phyloP scores from a whole-genome alignment of 768 basidiomycete species.

The Sutorius australiensis region DNA sequence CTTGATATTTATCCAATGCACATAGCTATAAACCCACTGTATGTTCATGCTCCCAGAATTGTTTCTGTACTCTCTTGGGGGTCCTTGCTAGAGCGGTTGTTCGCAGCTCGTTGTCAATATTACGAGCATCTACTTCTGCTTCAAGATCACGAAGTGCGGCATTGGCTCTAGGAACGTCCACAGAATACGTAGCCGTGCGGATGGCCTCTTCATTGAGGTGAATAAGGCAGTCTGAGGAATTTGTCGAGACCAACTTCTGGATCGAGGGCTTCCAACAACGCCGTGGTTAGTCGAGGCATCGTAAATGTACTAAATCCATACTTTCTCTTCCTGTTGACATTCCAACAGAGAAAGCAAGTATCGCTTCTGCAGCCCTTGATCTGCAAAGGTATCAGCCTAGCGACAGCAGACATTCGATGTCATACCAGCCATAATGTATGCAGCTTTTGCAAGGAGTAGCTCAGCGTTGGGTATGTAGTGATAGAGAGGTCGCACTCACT shows the following conservation, averaged over 20 bases:
- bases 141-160: conserved; percentile 47
- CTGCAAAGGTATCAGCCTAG: conserved; percentile 33
- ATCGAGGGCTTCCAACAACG: conserved; percentile 10
- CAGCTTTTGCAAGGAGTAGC: conserved; percentile 37
- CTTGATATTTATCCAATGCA: not conserved
- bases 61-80: conserved; percentile 38
- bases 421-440: conserved; percentile 67
- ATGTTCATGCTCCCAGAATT: conserved; percentile 43
- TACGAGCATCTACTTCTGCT: conserved; percentile 44
- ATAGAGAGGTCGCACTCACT: conserved; percentile 37
- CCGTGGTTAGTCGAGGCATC: conserved; percentile 48
- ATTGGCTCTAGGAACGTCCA: conserved; percentile 46
- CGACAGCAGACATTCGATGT: conserved; percentile 1
- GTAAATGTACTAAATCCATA: conserved; percentile 26
- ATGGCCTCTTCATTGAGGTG: conserved; percentile 63
- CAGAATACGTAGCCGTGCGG: conserved; percentile 57
- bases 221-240: conserved; percentile 59
- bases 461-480: conserved; percentile 1
- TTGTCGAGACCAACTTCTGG: conserved; percentile 28
- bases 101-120: conserved; percentile 43
- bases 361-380: conserved; percentile 50
- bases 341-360: conserved; percentile 64
- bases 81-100: conserved; percentile 42
- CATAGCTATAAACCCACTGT: conserved; percentile 39
- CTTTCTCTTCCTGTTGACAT: conserved; percentile 86